Evolutionary conservation across 73 alveolate species (phyloP), one percentile per base, ranked within the genome.

Genomic region (Halteria grandinella): DNA sequence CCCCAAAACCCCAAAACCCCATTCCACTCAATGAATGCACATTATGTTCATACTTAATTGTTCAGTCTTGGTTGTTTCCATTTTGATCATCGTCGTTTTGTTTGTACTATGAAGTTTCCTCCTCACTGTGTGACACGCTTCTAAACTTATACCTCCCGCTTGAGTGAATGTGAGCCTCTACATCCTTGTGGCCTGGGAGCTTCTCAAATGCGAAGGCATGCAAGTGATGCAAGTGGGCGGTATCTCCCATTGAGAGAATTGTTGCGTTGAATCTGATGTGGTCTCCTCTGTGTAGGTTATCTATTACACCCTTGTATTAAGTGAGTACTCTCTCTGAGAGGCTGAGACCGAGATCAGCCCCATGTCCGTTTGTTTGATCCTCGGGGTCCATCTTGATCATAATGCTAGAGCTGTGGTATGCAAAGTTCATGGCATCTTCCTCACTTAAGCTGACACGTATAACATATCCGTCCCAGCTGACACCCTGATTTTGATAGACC

Each of bases 261-360:
- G 95, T 88, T 40, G 89, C 89, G 66, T 88, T 88, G 55, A 88
- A 88, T 25, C 53, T 15, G 33, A 88, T 47, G 23, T 83, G 78
- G 18, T 77, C 82, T 0, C 95, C 95, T 23, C 85, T 37, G 20
- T 74, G 58, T 1, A 88, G 80, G n/a, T 15, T 17, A 12, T 64
- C 79, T 6, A 88, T 33, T 41, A 24, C 83, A 17, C 60, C 78
- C 24, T 44, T 52, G 53, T 54, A 40, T 33, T 33, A 7, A 8
- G 29, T 55, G 7, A 77, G 48, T 4, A 33, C 31, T 18, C 27
- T 36, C 40, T 60, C 82, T 10, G 75, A 48, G 24, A 80, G 34
- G 11, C 73, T 43, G 1, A 80, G 44, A 8, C 77, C 90, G 25
- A 80, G 20, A 60, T 77, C 79, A 11, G 81, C 85, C 24, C 75